Evolutionary conservation across 2,329 filamentous ascomycete species (phyloP).

Genomic region (Pseudogymnoascus sp.): DNA sequence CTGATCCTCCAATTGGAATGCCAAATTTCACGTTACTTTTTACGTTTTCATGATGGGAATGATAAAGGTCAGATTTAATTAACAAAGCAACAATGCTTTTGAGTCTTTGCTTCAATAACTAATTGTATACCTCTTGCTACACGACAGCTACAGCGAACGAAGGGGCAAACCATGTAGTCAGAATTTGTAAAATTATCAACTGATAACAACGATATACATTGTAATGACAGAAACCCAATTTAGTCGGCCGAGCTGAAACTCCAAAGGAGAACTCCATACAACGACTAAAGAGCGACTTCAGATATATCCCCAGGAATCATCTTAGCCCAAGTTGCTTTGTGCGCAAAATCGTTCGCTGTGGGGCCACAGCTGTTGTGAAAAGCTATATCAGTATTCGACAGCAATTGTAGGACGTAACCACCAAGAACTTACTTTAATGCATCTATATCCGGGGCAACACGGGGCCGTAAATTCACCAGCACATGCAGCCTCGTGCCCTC

Average conservation of each 20-base stretch:
- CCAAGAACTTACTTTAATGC: background rate
- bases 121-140: too few relatives aligned
- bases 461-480: background rate
- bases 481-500: background rate
- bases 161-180: background rate
- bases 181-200: background rate
- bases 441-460: background rate
- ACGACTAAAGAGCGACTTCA: background rate
- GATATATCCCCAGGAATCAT: background rate
- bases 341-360: background rate
- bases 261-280: background rate
- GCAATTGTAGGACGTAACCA: background rate
- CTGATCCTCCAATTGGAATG: too few relatives aligned
- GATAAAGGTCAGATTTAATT: background rate
- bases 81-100: background rate
- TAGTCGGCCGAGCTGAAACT: conserved; percentile 1
- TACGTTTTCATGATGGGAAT: background rate
- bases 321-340: background rate
- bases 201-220: background rate
- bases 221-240: background rate
- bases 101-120: background rate
- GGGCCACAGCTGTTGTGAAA: background rate
- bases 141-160: background rate
- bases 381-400: background rate
- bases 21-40: background rate